Base-by-base conservation (phyloP, 176 grass and related monocot genomes). In the Raddia distichophylla region DNA sequence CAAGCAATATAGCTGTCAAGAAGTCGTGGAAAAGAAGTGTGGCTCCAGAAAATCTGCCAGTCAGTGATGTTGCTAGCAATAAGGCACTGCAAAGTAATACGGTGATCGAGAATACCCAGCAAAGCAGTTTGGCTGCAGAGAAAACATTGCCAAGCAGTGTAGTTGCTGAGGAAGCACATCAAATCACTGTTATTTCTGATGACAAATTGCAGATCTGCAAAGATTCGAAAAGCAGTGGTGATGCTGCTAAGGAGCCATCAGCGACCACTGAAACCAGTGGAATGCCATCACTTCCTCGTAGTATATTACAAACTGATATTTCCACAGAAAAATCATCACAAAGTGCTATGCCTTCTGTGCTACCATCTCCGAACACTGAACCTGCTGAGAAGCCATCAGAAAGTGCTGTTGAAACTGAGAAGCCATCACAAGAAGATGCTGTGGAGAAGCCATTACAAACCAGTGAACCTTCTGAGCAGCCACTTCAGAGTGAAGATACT, bases 11-110 rank as follows among this genome's bases (percentile, higher is more conserved):
- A 47, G 5, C 60, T 62, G 60, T 34, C 6, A 90, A 83, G 62
- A 86, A 74, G 61, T 37, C 83, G 67, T 86, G 78, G 88, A 80
- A 90, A 86, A 83, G 74, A 73, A 86, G 67, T 37, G 14, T 73
- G 49, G 70, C 74, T 78, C 53, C 74, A 63, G 80, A 78, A 74
- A 90, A 43, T 7, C 37, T 52, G 34, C 37, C 22, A 32, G 73
- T 61, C 60, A 79, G 9, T 75, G 55, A 60, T 76, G 68, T 52
- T 11, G 16, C 44, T 76, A 75, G 32, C 68, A 84, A 83, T 14
- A 88, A 79, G 33, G 51, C 18, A n/a, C 18, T 54, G n/a, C 78
- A 70, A 77, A 87, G 72, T 55, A 76, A 80, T 15, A 62, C 64
- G 7, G 71, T 81, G 66, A 78, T 51, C 1, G 3, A 74, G 51